Conservation (phyloP, 2,329 filamentous ascomycete genomes). For the Xylariaceae sp. region DNA sequence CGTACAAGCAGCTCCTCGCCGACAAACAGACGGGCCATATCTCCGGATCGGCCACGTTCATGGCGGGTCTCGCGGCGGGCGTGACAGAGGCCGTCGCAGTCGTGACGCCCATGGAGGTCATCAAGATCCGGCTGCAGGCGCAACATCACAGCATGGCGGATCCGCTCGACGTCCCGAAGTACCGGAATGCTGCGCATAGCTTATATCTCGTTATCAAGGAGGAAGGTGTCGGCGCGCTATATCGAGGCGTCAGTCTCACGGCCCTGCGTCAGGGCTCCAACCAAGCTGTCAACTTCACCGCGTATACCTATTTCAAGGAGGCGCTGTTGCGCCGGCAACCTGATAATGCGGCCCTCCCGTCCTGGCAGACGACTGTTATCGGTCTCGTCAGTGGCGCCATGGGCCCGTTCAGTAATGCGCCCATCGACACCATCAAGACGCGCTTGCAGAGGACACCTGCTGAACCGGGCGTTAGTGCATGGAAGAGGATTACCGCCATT, state of each 20-base stretch:
- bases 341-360: constrained; percentile 51
- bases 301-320: constrained; percentile 90
- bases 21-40: constrained; percentile 62
- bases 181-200: constrained; percentile 83
- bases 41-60: constrained; percentile 62
- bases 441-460: constrained; percentile 85
- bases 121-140: constrained; percentile 97
- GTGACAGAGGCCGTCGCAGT: constrained; percentile 95
- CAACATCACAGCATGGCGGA: constrained; percentile 98
- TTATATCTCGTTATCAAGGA: constrained; percentile 86
- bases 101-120: constrained; percentile 97
- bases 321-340: constrained; percentile 65
- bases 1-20: constrained; percentile 81
- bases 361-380: constrained; percentile 86
- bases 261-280: constrained; percentile 93
- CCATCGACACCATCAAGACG: constrained; percentile 99
- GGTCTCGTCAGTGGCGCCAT: constrained; percentile 90
- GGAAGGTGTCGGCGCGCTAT: constrained; percentile 81
- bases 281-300: constrained; percentile 98
- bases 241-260: constrained; percentile 89
- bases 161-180: constrained; percentile 92
- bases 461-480: constrained; percentile 71
- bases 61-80: constrained; percentile 79
- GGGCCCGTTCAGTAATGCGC: constrained; percentile 92
- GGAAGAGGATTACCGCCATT: constrained; percentile 73